Evolutionary conservation across 2,329 filamentous ascomycete species (phyloP).

Genomic region (Nemania sp.): DNA sequence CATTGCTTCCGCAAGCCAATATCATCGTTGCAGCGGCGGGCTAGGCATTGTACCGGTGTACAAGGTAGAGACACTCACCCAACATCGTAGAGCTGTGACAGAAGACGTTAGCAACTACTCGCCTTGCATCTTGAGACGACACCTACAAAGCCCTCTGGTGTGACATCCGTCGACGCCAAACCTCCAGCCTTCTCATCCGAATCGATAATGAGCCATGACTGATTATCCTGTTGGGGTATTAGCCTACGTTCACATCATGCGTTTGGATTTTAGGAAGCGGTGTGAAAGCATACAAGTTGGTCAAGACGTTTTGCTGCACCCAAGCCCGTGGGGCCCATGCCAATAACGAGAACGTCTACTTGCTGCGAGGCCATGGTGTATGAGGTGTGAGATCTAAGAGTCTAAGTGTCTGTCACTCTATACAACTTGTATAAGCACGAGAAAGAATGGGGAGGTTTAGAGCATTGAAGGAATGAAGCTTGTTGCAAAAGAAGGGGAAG

Average conservation of each 20-base stretch:
- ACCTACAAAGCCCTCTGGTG: conserved; percentile 95
- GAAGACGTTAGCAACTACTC: conserved; percentile 31
- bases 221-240: conserved; percentile 67
- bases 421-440: conserved; percentile 5
- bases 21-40: background rate
- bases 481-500: conserved; percentile 21
- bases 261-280: conserved; percentile 34
- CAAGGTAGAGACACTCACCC: conserved; percentile 42
- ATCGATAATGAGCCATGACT: conserved; percentile 96
- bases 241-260: conserved; percentile 30
- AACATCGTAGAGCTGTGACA: conserved; percentile 87
- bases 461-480: conserved; percentile 17
- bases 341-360: conserved; percentile 97
- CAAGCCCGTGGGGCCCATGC: conserved; percentile 94
- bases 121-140: conserved; percentile 11
- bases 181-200: conserved; percentile 90
- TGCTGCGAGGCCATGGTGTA: conserved; percentile 49
- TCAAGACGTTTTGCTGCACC: conserved; percentile 97
- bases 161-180: conserved; percentile 93
- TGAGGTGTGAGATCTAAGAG: conserved; percentile 14
- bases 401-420: conserved; percentile 11
- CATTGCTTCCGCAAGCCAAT: background rate
- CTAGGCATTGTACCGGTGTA: background rate
- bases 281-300: conserved; percentile 74
- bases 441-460: conserved; percentile 12